These are phyloP conservation scores for Boletus semigastroideus DNA, from an alignment of 1,284 basidiomycete species.

Conservation along the genomic window DNA sequence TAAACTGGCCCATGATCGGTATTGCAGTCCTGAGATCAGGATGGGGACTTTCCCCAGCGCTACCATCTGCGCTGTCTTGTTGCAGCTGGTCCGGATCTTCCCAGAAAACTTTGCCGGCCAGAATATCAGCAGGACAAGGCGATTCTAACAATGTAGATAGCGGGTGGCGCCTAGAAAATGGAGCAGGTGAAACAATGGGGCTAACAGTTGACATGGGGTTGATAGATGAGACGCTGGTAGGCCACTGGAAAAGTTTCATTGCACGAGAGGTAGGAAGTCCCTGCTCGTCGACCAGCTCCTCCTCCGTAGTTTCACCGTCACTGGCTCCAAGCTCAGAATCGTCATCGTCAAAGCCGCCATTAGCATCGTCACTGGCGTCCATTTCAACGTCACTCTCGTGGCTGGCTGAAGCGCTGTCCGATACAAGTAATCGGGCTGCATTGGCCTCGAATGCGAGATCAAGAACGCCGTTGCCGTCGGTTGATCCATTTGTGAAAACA, in stretches of 20 bases:
- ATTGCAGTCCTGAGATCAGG: slow-evolving; percentile 29
- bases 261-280: slow-evolving; percentile 71
- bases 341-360: slow-evolving; percentile 35
- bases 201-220: slow-evolving; percentile 72
- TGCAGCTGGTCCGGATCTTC: slow-evolving; percentile 42
- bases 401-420: slow-evolving; percentile 37
- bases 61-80: slow-evolving; percentile 36
- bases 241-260: slow-evolving; percentile 68
- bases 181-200: slow-evolving; percentile 46
- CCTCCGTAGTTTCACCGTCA: slow-evolving; percentile 70
- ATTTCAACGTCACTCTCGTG: slow-evolving; percentile 43
- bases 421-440: slow-evolving; percentile 45
- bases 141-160: slow-evolving; percentile 38
- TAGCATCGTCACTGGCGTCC: slow-evolving; percentile 38
- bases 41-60: slow-evolving; percentile 25
- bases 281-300: slow-evolving; percentile 71
- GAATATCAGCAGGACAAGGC: slow-evolving; percentile 63
- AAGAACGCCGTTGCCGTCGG: slow-evolving; percentile 49
- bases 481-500: slow-evolving; percentile 62
- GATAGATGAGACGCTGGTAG: slow-evolving; percentile 62
- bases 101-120: slow-evolving; percentile 56
- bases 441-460: slow-evolving; percentile 59
- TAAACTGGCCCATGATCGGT: slow-evolving; percentile 60
- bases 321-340: slow-evolving; percentile 40
- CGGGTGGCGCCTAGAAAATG: slow-evolving; percentile 36